phyloP scores from a whole-genome alignment of 2,329 filamentous ascomycete species.

The Drechmeria coniospora region DNA sequence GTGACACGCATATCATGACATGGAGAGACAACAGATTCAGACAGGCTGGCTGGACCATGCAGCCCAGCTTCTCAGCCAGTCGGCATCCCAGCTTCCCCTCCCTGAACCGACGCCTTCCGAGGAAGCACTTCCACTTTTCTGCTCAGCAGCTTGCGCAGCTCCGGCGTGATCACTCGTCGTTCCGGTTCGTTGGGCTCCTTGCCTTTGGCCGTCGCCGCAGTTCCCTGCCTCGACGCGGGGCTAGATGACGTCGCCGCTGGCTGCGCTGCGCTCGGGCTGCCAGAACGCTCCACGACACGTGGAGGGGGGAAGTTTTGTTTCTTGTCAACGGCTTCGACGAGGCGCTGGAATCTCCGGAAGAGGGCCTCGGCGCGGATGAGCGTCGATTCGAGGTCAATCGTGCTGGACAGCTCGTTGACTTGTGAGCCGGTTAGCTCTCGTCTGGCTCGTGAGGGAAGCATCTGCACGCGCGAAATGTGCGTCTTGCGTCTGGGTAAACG shows the following conservation, averaged over 20 bases:
- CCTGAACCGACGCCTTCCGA: conserved; percentile 18
- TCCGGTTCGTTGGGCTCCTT: conserved; percentile 7
- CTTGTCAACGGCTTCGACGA: conserved; percentile 84
- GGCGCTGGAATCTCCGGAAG: conserved; percentile 74
- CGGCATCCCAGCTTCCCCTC: conserved; percentile 21
- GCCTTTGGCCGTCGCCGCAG: conserved; percentile 4
- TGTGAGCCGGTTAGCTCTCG: conserved; percentile 7
- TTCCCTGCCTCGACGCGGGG: not conserved
- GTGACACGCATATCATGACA: too few species aligned
- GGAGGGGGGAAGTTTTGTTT: conserved; percentile 66
- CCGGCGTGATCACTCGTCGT: conserved; percentile 38
- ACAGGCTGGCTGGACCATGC: too few species aligned
- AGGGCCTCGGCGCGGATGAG: conserved; percentile 78
- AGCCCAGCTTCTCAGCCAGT: too few species aligned
- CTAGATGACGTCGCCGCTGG: conserved; percentile 1
- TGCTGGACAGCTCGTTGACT: conserved; percentile 92
- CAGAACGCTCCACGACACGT: conserved; percentile 8
- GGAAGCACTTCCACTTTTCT: conserved; percentile 29
- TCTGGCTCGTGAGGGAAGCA: too few species aligned
- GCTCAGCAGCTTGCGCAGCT: conserved; percentile 38
- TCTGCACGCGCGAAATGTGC: too few species aligned
- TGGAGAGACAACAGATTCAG: too few species aligned
- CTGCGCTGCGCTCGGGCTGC: not conserved
- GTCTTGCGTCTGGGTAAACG: too few species aligned
- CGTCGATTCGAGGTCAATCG: conserved; percentile 78